A percentile compares a stretch with the other conserved stretches of the same genome.
Conservation (phyloP, 2,329 filamentous ascomycete genomes). For the Endoconidiophora polonica region DNA sequence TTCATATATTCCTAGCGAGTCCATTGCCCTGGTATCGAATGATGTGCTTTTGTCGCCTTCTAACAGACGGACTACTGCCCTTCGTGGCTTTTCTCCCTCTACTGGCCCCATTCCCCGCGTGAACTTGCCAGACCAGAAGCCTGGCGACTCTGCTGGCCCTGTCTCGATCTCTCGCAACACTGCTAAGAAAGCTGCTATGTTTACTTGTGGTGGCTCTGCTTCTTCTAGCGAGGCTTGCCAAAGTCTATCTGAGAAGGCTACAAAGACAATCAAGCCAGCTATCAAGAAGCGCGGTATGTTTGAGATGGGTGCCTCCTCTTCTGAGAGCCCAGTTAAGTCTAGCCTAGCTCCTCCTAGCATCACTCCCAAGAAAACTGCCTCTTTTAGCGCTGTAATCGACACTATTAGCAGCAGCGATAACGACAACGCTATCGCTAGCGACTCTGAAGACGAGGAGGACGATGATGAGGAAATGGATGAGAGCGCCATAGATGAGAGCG, state of each 20-base stretch:
- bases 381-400: slow-evolving; percentile 62
- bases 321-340: slow-evolving; percentile 58
- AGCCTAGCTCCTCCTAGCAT: slow-evolving; percentile 20
- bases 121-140: not conserved
- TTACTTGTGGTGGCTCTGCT: slow-evolving; percentile 63
- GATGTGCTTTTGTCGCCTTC: slow-evolving; percentile 22
- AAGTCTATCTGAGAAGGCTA: slow-evolving; percentile 24
- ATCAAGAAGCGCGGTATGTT: slow-evolving; percentile 27
- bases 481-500: slow-evolving; percentile 61
- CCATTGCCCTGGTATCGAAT: slow-evolving; percentile 2
- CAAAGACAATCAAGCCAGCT: slow-evolving; percentile 20
- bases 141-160: slow-evolving; percentile 21
- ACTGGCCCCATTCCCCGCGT: slow-evolving; percentile 8
- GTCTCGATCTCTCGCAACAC: slow-evolving; percentile 42
- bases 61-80: slow-evolving; percentile 23
- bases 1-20: slow-evolving; percentile 11
- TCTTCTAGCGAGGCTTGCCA: slow-evolving; percentile 47
- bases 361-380: slow-evolving; percentile 56
- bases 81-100: slow-evolving; percentile 73
- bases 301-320: slow-evolving; percentile 43
- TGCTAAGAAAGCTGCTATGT: slow-evolving; percentile 46
- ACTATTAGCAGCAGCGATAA: slow-evolving; percentile 47
- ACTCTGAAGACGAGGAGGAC: slow-evolving; percentile 42
- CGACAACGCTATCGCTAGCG: slow-evolving; percentile 28
- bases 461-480: slow-evolving; percentile 60